Percentiles rank a stretch among this genome's conserved stretches.
Conservation (phyloP, 371 early-diverging fungal species). For the Mortierella sp. region DNA sequence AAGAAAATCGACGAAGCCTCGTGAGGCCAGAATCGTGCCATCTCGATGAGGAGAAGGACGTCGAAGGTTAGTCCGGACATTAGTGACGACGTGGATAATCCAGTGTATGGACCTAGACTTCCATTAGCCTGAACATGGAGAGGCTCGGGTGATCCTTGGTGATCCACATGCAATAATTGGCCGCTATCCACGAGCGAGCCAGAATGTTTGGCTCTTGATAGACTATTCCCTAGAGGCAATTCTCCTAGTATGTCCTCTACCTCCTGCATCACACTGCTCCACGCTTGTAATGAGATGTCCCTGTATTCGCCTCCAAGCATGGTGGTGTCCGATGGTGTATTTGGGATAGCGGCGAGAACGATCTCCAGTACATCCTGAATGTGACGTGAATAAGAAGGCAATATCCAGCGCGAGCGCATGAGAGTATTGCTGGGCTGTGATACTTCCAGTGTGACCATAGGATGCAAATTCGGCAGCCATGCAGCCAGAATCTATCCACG, state of each 20-base stretch:
- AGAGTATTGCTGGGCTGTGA: constrained; percentile 17
- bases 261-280: constrained; percentile 35
- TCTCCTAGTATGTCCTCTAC: constrained; percentile 14
- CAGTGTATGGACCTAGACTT: neutral
- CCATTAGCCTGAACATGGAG: neutral
- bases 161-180: neutral
- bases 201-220: constrained; percentile 12
- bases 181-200: neutral
- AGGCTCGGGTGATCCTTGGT: neutral
- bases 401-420: constrained; percentile 34
- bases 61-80: constrained; percentile 37
- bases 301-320: neutral
- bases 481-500: constrained; percentile 20
- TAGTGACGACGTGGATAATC: neutral
- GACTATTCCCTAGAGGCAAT: neutral
- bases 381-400: constrained; percentile 8
- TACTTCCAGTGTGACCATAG: constrained; percentile 14
- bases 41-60: constrained; percentile 24
- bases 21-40: constrained; percentile 18
- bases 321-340: neutral
- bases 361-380: constrained; percentile 35
- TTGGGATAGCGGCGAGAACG: constrained; percentile 21
- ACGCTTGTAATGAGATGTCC: constrained; percentile 9
- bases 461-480: constrained; percentile 26
- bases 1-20: constrained; percentile 20